A percentile compares a stretch with the other conserved stretches of the same genome.
phyloP scores from a whole-genome alignment of 208 protist species.

The Leishmania gerbilli region DNA sequence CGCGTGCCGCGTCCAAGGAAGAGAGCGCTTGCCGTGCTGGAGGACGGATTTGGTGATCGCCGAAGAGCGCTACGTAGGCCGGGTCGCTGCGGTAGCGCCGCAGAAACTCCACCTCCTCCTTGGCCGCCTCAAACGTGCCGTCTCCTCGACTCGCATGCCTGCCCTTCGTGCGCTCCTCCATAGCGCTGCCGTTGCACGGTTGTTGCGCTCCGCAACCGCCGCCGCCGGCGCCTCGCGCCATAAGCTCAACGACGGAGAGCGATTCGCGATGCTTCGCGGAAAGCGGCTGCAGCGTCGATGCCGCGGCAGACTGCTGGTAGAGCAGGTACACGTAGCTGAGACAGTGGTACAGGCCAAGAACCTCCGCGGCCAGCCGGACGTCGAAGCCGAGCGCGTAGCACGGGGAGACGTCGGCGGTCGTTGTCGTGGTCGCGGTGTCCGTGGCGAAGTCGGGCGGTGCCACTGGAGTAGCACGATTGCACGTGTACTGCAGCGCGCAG shows the following conservation, averaged over 20 bases:
- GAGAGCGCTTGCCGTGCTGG: not conserved
- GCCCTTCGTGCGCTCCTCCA: not conserved
- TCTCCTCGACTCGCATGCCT: not conserved
- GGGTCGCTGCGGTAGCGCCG: constrained; percentile 5
- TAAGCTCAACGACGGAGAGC: not conserved
- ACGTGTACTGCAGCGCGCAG: constrained; percentile 9
- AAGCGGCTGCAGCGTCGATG: not conserved
- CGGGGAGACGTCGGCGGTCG: not conserved
- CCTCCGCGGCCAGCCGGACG: constrained; percentile 18
- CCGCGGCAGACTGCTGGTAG: constrained; percentile 4
- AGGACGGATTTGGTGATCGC: not conserved
- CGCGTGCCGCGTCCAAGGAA: not conserved
- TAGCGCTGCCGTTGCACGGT: not conserved
- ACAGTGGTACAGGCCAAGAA: constrained; percentile 26
- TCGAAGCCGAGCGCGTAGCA: constrained; percentile 19
- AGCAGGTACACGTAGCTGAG: constrained; percentile 25
- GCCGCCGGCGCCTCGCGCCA: not conserved
- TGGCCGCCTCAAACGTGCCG: not conserved
- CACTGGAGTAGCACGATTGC: not conserved
- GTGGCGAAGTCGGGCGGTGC: not conserved
- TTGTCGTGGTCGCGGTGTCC: not conserved
- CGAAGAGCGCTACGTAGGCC: not conserved
- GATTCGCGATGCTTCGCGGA: not conserved
- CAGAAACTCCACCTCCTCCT: constrained; percentile 5
- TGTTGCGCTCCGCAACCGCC: not conserved